phyloP scores from a whole-genome alignment of 192 early-diverging fungal genomes.

The Backusella australiensis region DNA sequence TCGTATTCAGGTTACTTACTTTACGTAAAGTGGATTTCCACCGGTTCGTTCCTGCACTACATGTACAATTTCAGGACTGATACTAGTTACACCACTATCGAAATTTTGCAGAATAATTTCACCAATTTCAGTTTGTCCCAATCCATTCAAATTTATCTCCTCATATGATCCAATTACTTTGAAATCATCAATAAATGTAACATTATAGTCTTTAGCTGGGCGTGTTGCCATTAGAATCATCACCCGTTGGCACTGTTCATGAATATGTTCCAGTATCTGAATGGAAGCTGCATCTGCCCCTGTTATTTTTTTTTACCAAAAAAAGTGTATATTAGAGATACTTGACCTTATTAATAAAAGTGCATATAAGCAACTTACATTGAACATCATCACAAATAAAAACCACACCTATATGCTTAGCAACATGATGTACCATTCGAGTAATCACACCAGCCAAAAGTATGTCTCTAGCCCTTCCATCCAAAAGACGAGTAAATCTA shows the following conservation, averaged over 20 bases:
- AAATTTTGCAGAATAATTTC: slow-evolving; percentile 41
- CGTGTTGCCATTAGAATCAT: slow-evolving; percentile 44
- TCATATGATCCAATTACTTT: slow-evolving; percentile 20
- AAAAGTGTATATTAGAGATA: not conserved
- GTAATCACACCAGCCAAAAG: slow-evolving; percentile 39
- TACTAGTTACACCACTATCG: slow-evolving; percentile 32
- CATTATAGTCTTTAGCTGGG: slow-evolving; percentile 37
- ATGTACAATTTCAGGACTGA: slow-evolving; percentile 41
- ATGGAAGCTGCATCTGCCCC: slow-evolving; percentile 48
- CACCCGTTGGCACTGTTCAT: slow-evolving; percentile 40
- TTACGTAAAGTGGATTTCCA: slow-evolving; percentile 53
- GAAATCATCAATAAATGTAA: slow-evolving; percentile 22
- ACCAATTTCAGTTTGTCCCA: slow-evolving; percentile 42
- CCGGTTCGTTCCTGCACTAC: slow-evolving; percentile 46
- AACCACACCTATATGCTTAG: slow-evolving; percentile 34
- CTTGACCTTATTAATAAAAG: not conserved
- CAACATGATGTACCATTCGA: slow-evolving; percentile 36
- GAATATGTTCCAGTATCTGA: slow-evolving; percentile 36
- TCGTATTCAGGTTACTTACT: slow-evolving; percentile 14
- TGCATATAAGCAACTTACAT: slow-evolving; percentile 34
- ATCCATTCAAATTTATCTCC: slow-evolving; percentile 39
- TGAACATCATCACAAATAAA: slow-evolving; percentile 48
- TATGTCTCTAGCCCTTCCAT: slow-evolving; percentile 33
- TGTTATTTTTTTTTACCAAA: slow-evolving; percentile 11
- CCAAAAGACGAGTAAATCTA: slow-evolving; percentile 20